phyloP scores from a whole-genome alignment of 2,329 filamentous ascomycete genomes.

The Colletotrichum sp. region DNA sequence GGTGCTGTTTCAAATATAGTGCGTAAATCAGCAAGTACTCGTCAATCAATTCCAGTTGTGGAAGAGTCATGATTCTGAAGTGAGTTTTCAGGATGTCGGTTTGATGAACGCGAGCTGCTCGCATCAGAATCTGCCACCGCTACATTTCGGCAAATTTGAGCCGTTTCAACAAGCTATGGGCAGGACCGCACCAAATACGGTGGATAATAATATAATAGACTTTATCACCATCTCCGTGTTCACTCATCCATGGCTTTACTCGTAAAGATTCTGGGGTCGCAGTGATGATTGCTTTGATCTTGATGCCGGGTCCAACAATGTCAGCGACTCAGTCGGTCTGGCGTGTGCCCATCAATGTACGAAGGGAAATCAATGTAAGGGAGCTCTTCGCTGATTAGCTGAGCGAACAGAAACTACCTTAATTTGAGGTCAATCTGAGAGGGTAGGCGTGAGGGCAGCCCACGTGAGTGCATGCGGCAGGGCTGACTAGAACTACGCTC shows the following conservation, averaged over 20 bases:
- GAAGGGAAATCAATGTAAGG: neutral
- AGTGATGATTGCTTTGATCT: neutral
- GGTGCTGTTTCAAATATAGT: neutral
- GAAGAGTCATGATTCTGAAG: neutral
- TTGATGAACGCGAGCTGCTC: neutral
- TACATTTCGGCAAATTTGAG: neutral
- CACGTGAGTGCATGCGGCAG: no score
- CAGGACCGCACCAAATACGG: accelerated
- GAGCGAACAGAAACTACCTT: neutral
- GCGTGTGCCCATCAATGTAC: neutral
- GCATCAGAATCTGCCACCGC: neutral
- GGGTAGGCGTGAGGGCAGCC: neutral
- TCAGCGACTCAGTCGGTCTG: neutral
- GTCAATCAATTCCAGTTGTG: neutral
- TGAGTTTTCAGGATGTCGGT: neutral
- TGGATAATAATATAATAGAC: neutral
- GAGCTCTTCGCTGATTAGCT: neutral
- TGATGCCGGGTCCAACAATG: neutral
- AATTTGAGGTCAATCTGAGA: neutral
- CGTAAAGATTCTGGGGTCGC: accelerated
- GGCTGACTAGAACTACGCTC: neutral
- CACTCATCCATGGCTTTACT: neutral
- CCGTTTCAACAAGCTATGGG: neutral
- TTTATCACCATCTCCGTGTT: neutral
- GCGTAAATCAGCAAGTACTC: accelerated